Base-by-base conservation (phyloP, 148 eudicot species). In the Gaultheria prostrata region DNA sequence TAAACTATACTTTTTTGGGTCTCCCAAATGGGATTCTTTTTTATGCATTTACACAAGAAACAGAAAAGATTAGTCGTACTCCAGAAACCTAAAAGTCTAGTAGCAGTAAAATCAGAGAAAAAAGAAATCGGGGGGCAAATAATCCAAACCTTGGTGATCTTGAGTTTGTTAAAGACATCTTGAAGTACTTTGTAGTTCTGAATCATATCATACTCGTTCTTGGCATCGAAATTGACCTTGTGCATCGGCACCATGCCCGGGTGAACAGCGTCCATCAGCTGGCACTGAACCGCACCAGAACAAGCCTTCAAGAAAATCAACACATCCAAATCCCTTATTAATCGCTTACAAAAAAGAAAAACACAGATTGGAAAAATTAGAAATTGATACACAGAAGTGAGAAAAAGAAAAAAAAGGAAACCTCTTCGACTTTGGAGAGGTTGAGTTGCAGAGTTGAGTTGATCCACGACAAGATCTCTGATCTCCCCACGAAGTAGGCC, bases 361-460 rank as follows among this genome's bases (percentile, higher is more conserved):
- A 4, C 30, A 53, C 6, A 32, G 80, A 28, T 8, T 24, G 11
- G 32, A 15, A n/a, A 63, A 65, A 65, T 65, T 65, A n/a, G 1
- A 21, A 21, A 79, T 49, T 11, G 39, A 30, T n/a, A 39, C 33
- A 51, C 3, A 45, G 17, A 53, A 28, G 2, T 30, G 20, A 48
- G 24, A 35, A 39, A 71, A 1, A 4, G 17, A 50, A 35, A 15
- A 15, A 48, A 61, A 21, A 30, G 30, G 1, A 30, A 79, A 95
- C 99, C 93, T 96, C 98, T 90, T 96, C 99, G 77, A 96, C 94
- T 90, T 96, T 96, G 88, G 97, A 91, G 70, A 96, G 95, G 87
- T 84, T 86, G 83, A 96, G 95, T 53, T 88, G 97, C 50, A 96
- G 98, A 24, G 97, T 93, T 1, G 98, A 92, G 74, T 96, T 94